Conservation (phyloP, 257 asterid species). For the Jasminum sambac region DNA sequence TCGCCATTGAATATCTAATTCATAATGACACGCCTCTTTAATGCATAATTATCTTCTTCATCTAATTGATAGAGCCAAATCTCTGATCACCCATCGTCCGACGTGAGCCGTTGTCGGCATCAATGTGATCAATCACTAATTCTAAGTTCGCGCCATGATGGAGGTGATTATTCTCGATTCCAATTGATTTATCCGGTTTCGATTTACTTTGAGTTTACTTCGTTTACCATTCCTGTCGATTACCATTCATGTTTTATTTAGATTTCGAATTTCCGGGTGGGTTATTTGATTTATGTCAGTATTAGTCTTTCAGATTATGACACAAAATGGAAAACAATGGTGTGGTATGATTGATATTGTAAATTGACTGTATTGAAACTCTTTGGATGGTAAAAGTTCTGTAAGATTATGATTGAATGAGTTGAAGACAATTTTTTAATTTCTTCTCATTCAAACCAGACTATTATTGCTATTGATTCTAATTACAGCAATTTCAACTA, state of each 20-base stretch:
- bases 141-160: slow-evolving; percentile 95
- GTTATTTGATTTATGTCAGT: neutral
- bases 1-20: too few relatives aligned
- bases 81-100: slow-evolving; percentile 62
- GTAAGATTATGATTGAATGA: too few relatives aligned
- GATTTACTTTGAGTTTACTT: neutral
- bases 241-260: too few relatives aligned
- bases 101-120: slow-evolving; percentile 77
- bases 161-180: slow-evolving; percentile 41
- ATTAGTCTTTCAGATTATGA: neutral
- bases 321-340: neutral
- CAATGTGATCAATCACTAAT: slow-evolving; percentile 81
- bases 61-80: too few relatives aligned
- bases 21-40: too few relatives aligned
- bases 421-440: too few relatives aligned
- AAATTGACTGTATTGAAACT: too few relatives aligned
- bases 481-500: slow-evolving; percentile 22
- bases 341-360: neutral
- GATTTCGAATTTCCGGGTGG: neutral
- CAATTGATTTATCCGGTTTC: neutral
- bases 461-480: slow-evolving; percentile 8
- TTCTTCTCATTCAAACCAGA: too few relatives aligned
- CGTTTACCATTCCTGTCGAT: too few relatives aligned
- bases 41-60: too few relatives aligned
- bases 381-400: too few relatives aligned